A percentile compares a stretch with the other conserved stretches of the same genome.
phyloP scores from a whole-genome alignment of 1,139 yeast species.

The Suhomyces guaymorum region DNA sequence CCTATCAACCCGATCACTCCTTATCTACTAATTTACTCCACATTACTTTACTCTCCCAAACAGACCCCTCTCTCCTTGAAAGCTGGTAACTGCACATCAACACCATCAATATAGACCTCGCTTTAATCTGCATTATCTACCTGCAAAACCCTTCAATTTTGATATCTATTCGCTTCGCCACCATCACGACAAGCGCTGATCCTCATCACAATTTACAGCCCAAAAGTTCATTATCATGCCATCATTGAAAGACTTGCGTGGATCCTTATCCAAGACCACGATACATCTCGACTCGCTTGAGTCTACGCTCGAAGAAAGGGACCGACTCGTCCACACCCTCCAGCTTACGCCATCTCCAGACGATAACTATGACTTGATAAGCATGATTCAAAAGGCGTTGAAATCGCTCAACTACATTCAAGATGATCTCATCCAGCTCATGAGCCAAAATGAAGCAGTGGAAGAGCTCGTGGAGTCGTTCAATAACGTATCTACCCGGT shows the following conservation, averaged over 20 bases:
- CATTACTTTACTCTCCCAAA: too few relatives aligned
- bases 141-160: too few relatives aligned
- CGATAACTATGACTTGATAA: slow-evolving; percentile 55
- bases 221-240: slow-evolving; percentile 7
- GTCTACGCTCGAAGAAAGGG: slow-evolving; percentile 49
- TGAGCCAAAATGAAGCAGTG: neutral
- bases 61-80: too few relatives aligned
- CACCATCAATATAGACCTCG: too few relatives aligned
- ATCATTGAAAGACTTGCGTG: slow-evolving; percentile 14
- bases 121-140: too few relatives aligned
- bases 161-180: too few relatives aligned
- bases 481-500: slow-evolving; percentile 15
- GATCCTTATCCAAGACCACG: slow-evolving; percentile 13
- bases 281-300: slow-evolving; percentile 21
- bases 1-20: too few relatives aligned
- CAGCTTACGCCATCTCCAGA: slow-evolving; percentile 52
- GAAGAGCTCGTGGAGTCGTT: slow-evolving; percentile 16
- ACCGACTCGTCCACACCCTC: slow-evolving; percentile 42
- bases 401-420: slow-evolving; percentile 32
- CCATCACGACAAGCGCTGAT: neutral
- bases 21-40: too few relatives aligned
- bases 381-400: slow-evolving; percentile 38
- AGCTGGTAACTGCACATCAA: too few relatives aligned
- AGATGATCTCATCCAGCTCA: slow-evolving; percentile 29
- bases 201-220: neutral